Conservation (phyloP, 2,329 filamentous ascomycete genomes). For the Fusarium sp. region DNA sequence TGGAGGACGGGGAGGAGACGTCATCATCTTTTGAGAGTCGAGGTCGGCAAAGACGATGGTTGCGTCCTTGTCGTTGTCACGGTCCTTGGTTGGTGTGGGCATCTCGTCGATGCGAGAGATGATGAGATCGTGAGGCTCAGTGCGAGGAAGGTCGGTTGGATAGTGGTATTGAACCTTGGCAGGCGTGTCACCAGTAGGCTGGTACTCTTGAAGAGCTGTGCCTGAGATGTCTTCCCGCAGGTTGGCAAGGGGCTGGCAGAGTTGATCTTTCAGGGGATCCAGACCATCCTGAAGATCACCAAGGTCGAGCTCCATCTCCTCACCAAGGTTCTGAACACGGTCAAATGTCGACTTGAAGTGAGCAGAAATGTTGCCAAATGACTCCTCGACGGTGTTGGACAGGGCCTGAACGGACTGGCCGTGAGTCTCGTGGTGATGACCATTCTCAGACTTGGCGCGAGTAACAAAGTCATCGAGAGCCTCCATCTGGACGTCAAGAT, state of each 20-base stretch:
- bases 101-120: conserved; percentile 56
- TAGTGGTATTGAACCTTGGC: conserved; percentile 85
- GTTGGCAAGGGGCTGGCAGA: conserved; percentile 77
- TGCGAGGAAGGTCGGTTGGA: conserved; percentile 81
- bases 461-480: conserved; percentile 92
- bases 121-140: conserved; percentile 62
- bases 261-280: conserved; percentile 66
- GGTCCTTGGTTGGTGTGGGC: conserved; percentile 34
- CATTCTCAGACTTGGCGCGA: conserved; percentile 84
- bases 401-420: conserved; percentile 73
- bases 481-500: conserved; percentile 89
- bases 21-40: conserved; percentile 42
- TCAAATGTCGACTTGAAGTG: conserved; percentile 78
- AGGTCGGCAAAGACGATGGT: conserved; percentile 58
- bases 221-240: conserved; percentile 77
- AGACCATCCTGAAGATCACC: conserved; percentile 70
- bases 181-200: conserved; percentile 87
- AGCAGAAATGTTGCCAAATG: conserved; percentile 76
- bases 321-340: conserved; percentile 75
- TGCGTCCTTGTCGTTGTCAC: conserved; percentile 50
- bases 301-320: conserved; percentile 73
- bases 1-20: conserved; percentile 48
- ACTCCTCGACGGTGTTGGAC: conserved; percentile 75
- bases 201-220: conserved; percentile 81
- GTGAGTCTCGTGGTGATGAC: conserved; percentile 79